Base-by-base conservation (phyloP, 257 asterid species). In the Solanum dulcamara region DNA sequence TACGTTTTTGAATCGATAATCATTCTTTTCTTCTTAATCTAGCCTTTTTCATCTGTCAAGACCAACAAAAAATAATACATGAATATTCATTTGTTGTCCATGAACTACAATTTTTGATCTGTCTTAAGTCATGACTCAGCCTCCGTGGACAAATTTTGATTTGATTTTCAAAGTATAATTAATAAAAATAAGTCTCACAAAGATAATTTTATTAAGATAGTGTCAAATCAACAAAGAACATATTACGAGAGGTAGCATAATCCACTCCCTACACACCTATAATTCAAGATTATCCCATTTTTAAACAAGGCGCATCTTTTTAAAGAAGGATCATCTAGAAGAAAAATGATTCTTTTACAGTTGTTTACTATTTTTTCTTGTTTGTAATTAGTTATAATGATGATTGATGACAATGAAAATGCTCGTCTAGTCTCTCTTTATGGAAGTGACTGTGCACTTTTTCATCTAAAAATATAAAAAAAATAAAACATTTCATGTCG, bases 401-500 rank as follows among this genome's bases (percentile, higher is more conserved):
- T 18, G 18, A 53, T 18, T 44, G 82, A 75, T 75, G 60, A 15
- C 13, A 32, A 44, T 26, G 2, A 24, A 75, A 18, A 14, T 75
- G 15, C 26, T 75, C 60, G 44, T 44, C 9, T 24, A 75, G 44
- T 15, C 14, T 75, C 82, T 75, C 60, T 42, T 75, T 75, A 24
- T 42, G 38, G 59, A 42, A 24, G 81, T 75, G 60, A 22, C 60
- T 75, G 1, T 0, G 37, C 59, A 24, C 59, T 15, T 75, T 79
- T 79, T 79, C 64, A 28, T 79, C 30, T 26, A 79, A 44, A 79
- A 28, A 15, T 4, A 3, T 79, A 48, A 79, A 79, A 33, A 51
- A 14, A 44, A 77, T 22, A 55, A 84, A 87, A 88, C 88, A 86
- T 84, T 42, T 44, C 86, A 84, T 91, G 87, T 85, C 85, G 86